These are phyloP conservation scores for Trichoderma simmonsii DNA, from an alignment of 2,329 filamentous ascomycete genomes.

Conservation along the genomic window DNA sequence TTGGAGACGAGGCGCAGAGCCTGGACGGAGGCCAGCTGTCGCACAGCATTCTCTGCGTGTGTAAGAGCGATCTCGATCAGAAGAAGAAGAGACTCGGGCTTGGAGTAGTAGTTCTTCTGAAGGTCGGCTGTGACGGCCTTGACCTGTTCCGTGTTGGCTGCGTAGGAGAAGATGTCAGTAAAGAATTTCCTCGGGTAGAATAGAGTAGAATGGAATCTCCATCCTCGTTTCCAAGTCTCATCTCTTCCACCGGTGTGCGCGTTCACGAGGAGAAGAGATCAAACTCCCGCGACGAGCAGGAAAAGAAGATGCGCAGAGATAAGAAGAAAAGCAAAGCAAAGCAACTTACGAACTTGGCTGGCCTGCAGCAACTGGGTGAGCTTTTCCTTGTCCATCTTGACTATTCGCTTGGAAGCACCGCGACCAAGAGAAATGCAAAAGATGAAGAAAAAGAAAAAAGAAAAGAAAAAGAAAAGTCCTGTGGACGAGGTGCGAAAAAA, in stretches of 20 bases:
- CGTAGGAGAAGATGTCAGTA: conserved; percentile 32
- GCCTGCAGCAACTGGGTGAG: conserved; percentile 85
- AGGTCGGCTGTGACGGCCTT: conserved; percentile 87
- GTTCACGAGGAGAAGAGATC: neutral
- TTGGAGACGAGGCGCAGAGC: conserved; percentile 76
- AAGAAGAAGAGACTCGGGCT: conserved; percentile 77
- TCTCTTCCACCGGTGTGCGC: neutral
- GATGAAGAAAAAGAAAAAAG: neutral
- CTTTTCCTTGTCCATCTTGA: conserved; percentile 57
- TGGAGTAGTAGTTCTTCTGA: conserved; percentile 89
- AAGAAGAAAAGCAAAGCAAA: neutral
- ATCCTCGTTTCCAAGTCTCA: neutral
- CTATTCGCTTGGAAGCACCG: conserved; percentile 27
- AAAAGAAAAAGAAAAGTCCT: neutral
- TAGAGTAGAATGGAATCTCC: neutral
- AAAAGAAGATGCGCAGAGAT: conserved; percentile 8
- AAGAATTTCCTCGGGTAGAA: neutral
- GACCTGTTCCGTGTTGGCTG: conserved; percentile 84
- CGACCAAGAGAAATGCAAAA: conserved; percentile 18
- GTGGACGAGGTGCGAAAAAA: conserved; percentile 15
- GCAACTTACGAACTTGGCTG: conserved; percentile 75
- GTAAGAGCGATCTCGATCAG: conserved; percentile 86
- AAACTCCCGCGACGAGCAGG: neutral
- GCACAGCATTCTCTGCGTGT: conserved; percentile 67
- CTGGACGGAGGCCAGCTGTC: conserved; percentile 90